Base-by-base conservation (phyloP, 2,329 filamentous ascomycete species). In the Elsinoe batatas region DNA sequence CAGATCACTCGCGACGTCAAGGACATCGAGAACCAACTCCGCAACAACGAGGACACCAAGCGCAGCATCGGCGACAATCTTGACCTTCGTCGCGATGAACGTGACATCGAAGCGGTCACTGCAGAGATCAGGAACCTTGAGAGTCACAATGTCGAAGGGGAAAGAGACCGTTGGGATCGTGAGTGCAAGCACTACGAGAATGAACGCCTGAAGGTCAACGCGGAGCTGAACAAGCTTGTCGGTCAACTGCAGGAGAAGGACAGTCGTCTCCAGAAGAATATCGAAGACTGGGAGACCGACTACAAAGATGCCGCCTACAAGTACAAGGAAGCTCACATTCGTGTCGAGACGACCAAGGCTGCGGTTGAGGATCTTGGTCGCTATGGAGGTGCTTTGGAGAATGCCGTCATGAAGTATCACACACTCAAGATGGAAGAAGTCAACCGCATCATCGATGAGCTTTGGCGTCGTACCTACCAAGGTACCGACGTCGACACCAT, bases 401-500 rank as follows among this genome's bases (percentile, higher is more conserved):
- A 93, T 66, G 94, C 93, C 46, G 94, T 98, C 65, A 96, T 98
- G 88, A 88, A 88, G 65, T 98, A 91, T 67, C 93, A 98, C 73
- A 80, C 85, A 30, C 75, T 95, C 67, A 98, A 98, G 76, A 98
- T 98, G 93, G 88, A 93, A 63, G 91, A 98, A 69, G 91, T 98
- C 69, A 98, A 98, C 71, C 81, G 83, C 56, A 96, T 96, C 69
- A 85, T 94, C 51, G 88, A 87, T 61, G 93, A 98, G 69, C 79
- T 98, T n/a, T 98, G 93, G 93, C 88, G 88, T 71, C 87, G 84
- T 66, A 96, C 93, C 1, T 98, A 98, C 72, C 88, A 94, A 68
- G 93, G 93, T 61, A 97, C 91, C 0, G 93, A 98, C 66, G 91
- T 98, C 56, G 93, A 98, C 74, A 93, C 88, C 1, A 95, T 98